These are phyloP conservation scores for Hordeum pubiflorum DNA, from an alignment of 202 grass and related monocot species.

Conservation along the genomic window DNA sequence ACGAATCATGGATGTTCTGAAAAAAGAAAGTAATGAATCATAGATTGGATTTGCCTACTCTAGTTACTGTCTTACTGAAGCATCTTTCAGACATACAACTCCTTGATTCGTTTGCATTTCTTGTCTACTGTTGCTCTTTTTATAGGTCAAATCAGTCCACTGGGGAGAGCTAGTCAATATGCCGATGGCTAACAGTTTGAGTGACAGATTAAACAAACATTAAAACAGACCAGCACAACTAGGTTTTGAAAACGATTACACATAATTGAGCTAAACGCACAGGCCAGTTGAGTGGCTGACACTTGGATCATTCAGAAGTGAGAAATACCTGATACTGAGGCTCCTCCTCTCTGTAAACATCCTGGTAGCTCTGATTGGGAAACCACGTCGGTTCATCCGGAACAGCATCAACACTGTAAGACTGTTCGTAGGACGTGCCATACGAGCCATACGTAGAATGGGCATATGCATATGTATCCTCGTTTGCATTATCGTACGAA, in stretches of 20 bases:
- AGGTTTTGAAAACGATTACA: too few species aligned
- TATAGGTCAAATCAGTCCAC: not conserved
- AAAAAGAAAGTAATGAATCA: not conserved
- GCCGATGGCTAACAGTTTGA: too few species aligned
- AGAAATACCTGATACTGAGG: constrained; percentile 43
- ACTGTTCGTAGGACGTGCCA: constrained; percentile 10
- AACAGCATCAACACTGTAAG: constrained; percentile 4
- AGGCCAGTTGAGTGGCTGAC: not conserved
- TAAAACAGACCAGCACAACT: not conserved
- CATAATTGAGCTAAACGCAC: not conserved
- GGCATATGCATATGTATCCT: constrained; percentile 3
- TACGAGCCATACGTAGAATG: constrained; percentile 30
- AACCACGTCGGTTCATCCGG: constrained; percentile 23
- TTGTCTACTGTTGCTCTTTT: not conserved
- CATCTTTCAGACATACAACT: not conserved
- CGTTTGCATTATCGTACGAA: constrained; percentile 18
- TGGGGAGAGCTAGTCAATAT: not conserved
- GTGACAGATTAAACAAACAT: not conserved
- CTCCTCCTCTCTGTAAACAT: constrained; percentile 35
- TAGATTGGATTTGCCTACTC: not conserved
- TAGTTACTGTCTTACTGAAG: constrained; percentile 13
- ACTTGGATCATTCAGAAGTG: not conserved
- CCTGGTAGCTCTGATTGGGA: constrained; percentile 40
- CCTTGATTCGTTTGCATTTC: not conserved
- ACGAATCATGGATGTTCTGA: not conserved